phyloP scores from a whole-genome alignment of 768 basidiomycete genomes.

The Tricholoma matsutake region DNA sequence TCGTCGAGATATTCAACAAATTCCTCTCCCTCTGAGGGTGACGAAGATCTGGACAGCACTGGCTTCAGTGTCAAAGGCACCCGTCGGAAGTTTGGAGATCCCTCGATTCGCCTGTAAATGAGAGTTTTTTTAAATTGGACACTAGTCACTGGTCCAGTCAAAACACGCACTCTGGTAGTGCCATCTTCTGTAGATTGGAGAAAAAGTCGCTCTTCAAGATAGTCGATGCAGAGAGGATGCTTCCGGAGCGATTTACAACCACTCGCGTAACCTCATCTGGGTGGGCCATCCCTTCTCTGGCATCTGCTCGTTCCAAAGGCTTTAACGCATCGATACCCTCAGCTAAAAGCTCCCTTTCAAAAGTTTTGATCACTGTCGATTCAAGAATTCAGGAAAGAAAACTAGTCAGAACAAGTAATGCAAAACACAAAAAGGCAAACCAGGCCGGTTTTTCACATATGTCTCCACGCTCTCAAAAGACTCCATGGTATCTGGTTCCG shows the following conservation, averaged over 20 bases:
- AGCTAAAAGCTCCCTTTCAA: slow-evolving; percentile 82
- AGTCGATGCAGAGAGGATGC: slow-evolving; percentile 84
- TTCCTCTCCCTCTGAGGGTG: slow-evolving; percentile 31
- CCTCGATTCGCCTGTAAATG: slow-evolving; percentile 75
- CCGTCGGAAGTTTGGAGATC: slow-evolving; percentile 90
- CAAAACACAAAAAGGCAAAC: slow-evolving; percentile 34
- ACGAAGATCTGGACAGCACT: slow-evolving; percentile 22
- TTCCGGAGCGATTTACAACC: slow-evolving; percentile 80
- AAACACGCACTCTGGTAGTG: slow-evolving; percentile 79
- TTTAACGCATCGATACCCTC: slow-evolving; percentile 79
- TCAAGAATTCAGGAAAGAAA: neutral
- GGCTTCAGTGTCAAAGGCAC: slow-evolving; percentile 61
- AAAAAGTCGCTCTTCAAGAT: slow-evolving; percentile 97
- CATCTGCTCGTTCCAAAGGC: slow-evolving; percentile 73
- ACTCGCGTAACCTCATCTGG: slow-evolving; percentile 90
- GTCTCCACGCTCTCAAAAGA: slow-evolving; percentile 76
- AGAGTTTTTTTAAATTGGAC: neutral
- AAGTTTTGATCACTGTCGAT: slow-evolving; percentile 85
- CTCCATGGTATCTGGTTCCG: slow-evolving; percentile 73
- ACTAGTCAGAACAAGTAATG: neutral
- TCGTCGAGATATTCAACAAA: slow-evolving; percentile 36
- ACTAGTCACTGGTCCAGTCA: neutral
- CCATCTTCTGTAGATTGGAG: slow-evolving; percentile 93
- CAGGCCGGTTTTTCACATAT: slow-evolving; percentile 83
- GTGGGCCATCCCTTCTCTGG: slow-evolving; percentile 66